Evolutionary conservation across 495 filamentous ascomycete genomes (phyloP), one percentile per base, ranked within the genome.

Genomic region (Neurospora terricola): DNA sequence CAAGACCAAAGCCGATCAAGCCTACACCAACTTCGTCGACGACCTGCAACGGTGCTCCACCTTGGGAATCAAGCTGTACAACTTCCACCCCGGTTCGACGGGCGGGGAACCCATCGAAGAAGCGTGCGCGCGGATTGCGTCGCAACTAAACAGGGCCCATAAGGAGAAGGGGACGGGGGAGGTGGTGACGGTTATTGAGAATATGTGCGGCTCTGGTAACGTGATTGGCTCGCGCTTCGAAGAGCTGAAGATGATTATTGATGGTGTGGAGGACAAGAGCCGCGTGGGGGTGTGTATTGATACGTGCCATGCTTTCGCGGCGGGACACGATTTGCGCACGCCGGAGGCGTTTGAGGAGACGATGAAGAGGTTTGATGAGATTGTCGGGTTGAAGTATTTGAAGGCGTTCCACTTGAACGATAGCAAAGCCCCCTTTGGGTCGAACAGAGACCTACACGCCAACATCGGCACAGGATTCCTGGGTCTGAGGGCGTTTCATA

Each of bases 241-340:
- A 76, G 94, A 99, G 73, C 88, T 99, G 36, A 86, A 90, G 18
- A 92, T 93, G 77, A 92, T 98, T 71, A 94, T 99, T 75, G 85
- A 85, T 36, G 86, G 87, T 0, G 89, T 98, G 40, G 87, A 92
- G 30, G 87, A 96, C 80, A 97, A 98, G 81, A 78, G 85, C 27
- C 89, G 96, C n/a, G 91, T 99, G 12, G 96, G 96, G 38, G 93
- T 99, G 42, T 99, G 96, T 82, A 88, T 99, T 48, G 96, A 99
- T 79, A 98, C 96, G 5, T 98, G 95, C 83, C 96, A 99, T 83
- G 88, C 93, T 76, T 98, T 98, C 78, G 88, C 94, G 9, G 94
- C 93, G 0, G 96, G 96, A 8, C 96, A 98, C 80, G 96, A 99
- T 82, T 86, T 99, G 42, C 89, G 91, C 72, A 87, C 90, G 0